These are phyloP conservation scores for Populus alba DNA, from an alignment of 345 rosid genomes.

Conservation along the genomic window DNA sequence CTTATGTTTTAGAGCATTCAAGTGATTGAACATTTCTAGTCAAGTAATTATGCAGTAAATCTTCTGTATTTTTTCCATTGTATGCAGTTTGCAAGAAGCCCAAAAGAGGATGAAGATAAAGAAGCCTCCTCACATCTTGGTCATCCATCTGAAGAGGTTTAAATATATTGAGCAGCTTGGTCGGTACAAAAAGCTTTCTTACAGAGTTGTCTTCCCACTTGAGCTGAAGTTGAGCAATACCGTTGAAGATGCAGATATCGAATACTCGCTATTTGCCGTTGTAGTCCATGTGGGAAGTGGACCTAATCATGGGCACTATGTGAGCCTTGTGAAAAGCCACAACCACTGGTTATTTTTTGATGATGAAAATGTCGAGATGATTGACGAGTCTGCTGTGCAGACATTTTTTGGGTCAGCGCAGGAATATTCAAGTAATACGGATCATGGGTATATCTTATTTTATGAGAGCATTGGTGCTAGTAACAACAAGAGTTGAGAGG, in stretches of 20 bases:
- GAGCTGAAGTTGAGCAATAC: constrained; percentile 97
- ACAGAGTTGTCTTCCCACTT: constrained; percentile 87
- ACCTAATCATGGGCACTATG: constrained; percentile 95
- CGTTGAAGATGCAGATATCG: constrained; percentile 79
- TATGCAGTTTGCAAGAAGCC: constrained; percentile 95
- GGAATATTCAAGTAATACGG: constrained; percentile 93
- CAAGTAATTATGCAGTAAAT: not conserved
- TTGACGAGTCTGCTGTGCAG: constrained; percentile 95
- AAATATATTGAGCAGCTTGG: constrained; percentile 96
- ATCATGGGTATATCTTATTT: constrained; percentile 96
- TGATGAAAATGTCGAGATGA: constrained; percentile 96
- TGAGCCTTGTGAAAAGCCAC: constrained; percentile 97
- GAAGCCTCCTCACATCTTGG: constrained; percentile 89
- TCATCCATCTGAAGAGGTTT: constrained; percentile 91
- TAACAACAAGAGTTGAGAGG: constrained; percentile 49
- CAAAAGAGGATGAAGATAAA: constrained; percentile 99
- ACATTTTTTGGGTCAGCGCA: constrained; percentile 98
- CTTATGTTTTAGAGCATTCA: not conserved
- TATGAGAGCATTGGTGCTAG: constrained; percentile 74
- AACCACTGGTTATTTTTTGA: constrained; percentile 98
- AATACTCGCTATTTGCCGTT: constrained; percentile 92
- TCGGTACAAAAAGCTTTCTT: constrained; percentile 90
- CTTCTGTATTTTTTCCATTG: not conserved
- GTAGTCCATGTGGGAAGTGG: constrained; percentile 99
- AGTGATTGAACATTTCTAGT: not conserved